Base-by-base conservation (phyloP, 2,329 filamentous ascomycete species). In the Colletotrichum theobromicola region DNA sequence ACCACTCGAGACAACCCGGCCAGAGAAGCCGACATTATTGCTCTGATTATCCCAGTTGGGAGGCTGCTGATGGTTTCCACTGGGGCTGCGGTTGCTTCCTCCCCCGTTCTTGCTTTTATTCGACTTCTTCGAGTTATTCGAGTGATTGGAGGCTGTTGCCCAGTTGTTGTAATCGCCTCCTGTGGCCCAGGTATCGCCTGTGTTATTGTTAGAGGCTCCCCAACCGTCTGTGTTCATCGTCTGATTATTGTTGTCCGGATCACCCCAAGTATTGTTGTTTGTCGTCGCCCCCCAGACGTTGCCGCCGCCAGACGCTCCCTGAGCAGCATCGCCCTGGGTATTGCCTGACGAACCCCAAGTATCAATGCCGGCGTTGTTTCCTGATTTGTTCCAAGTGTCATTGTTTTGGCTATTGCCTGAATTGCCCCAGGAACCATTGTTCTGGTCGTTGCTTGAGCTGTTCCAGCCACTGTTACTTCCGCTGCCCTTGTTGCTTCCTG, bases 391-490 rank as follows among this genome's bases (percentile, higher is more conserved):
- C 60, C 60, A 62, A 24, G 10, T 21, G 35, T 42, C 34, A 12
- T 62, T 26, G 34, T 35, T 42, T 34, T 62, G n/a, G 18, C 21
- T n/a, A 16, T 28, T 42, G 32, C 60, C 34, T 16, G 13, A 28
- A 18, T 32, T 13, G 21, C 16, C 42, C 53, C 37, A 32, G 12
- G 35, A 18, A 10, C 62, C 24, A 34, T 35, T 61, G 30, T 57
- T 34, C 55, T 72, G 70, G 12, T 28, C 50, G 18, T 72, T 72
- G 28, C 70, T 55, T 15, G 53, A 28, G 9, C 24, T 46, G 3
- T n/a, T 66, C 70, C 70, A 72, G 13, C 35, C 30, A 24, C 79
- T 78, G 18, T 72, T 69, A n/a, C 65, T 72, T 66, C 70, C 65
- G 46, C 63, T 35, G 32, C 61, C 34, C 21, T 62, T 72, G 16